These are phyloP conservation scores for Lindgomyces ingoldianus DNA, from an alignment of 495 filamentous ascomycete genomes.

Conservation along the genomic window DNA sequence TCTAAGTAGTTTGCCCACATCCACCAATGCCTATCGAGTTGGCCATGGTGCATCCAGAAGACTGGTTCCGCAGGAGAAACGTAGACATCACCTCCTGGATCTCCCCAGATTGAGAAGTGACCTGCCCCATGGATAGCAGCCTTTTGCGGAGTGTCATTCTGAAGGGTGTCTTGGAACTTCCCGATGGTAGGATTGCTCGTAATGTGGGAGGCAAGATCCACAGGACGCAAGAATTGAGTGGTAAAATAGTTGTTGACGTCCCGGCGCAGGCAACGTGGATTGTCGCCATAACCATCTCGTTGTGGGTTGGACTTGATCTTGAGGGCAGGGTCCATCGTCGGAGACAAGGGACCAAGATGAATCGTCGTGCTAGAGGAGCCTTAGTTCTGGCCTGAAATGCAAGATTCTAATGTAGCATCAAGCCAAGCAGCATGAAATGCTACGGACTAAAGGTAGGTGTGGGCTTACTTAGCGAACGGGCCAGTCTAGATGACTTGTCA, in stretches of 20 bases:
- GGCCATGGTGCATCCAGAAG: conserved; percentile 36
- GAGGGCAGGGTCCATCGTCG: conserved; percentile 33
- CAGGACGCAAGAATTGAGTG: not conserved
- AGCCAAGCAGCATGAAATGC: no score
- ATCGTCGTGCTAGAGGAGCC: conserved; percentile 5
- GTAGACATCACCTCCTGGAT: conserved; percentile 32
- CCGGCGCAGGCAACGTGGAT: conserved; percentile 32
- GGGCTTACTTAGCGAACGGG: conserved; percentile 29
- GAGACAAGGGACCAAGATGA: conserved; percentile 21
- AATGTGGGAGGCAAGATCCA: conserved; percentile 23
- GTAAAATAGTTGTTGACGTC: conserved; percentile 35
- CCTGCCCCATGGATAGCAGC: conserved; percentile 22
- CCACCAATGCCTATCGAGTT: conserved; percentile 36
- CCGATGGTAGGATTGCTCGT: conserved; percentile 14
- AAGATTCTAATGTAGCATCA: no score
- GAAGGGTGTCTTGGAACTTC: conserved; percentile 29
- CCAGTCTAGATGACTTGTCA: conserved; percentile 6
- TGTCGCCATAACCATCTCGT: conserved; percentile 30
- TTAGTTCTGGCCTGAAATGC: not conserved
- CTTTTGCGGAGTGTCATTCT: conserved; percentile 15
- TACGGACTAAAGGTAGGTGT: not conserved
- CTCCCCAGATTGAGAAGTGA: conserved; percentile 36
- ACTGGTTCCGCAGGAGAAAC: conserved; percentile 26
- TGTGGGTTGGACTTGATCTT: conserved; percentile 23
- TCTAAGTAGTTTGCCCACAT: conserved; percentile 34